phyloP scores from a whole-genome alignment of 1,139 yeast species.

The Suhomyces kunorum region DNA sequence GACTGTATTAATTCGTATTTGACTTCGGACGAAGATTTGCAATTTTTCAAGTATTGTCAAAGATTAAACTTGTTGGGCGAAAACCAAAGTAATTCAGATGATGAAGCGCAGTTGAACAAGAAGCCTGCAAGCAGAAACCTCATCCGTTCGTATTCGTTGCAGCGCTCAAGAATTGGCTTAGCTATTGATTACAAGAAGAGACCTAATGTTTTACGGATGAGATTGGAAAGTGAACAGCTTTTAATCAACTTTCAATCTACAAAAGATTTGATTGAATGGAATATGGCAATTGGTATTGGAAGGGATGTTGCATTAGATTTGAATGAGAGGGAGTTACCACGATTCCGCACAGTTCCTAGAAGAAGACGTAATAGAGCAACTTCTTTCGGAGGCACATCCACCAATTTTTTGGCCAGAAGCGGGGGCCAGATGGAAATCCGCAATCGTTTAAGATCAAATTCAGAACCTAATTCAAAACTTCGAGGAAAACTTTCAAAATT shows the following conservation, averaged over 20 bases:
- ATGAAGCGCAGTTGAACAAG: conserved; percentile 10
- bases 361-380: conserved; percentile 38
- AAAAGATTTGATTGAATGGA: conserved; percentile 67
- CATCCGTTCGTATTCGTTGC: conserved; percentile 59
- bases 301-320: conserved; percentile 67
- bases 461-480: conserved; percentile 19
- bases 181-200: conserved; percentile 70
- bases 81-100: conserved; percentile 5
- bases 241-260: conserved; percentile 55
- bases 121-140: conserved; percentile 12
- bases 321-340: conserved; percentile 59
- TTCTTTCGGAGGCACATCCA: not conserved
- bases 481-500: conserved; percentile 26
- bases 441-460: conserved; percentile 20
- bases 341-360: conserved; percentile 73
- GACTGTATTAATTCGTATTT: conserved; percentile 25
- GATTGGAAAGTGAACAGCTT: conserved; percentile 71
- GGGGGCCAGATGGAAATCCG: conserved; percentile 7
- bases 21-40: conserved; percentile 41
- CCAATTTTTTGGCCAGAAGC: conserved; percentile 4
- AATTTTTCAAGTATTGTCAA: conserved; percentile 36
- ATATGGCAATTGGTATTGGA: conserved; percentile 58
- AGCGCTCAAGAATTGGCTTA: conserved; percentile 66
- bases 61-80: conserved; percentile 22
- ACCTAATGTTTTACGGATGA: conserved; percentile 56